Evolutionary conservation across 2,329 filamentous ascomycete species (phyloP), one percentile per base, ranked within the genome.

Genomic region (Cladosporium sp.): DNA sequence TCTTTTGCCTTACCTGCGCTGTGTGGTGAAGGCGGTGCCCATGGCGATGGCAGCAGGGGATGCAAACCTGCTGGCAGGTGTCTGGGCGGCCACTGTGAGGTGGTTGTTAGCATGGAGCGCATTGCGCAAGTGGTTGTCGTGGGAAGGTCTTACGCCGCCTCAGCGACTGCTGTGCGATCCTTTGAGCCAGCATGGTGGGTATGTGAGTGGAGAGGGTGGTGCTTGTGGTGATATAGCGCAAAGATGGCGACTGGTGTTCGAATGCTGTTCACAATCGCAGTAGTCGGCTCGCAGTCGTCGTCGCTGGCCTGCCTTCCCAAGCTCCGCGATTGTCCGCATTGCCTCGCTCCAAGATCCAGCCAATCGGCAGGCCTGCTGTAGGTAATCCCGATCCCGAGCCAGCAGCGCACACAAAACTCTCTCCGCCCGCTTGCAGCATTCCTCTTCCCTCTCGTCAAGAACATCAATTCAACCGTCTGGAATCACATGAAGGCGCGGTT

Each of bases 61-160:
- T 36, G 74, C 72, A 62, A 77, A 70, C 65, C 75, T 72, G 68
- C 74, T 74, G 52, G 77, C 71, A 60, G 76, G 76, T 67, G 76
- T 75, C 66, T 70, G 68, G 63, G 73, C 77, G 70, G 76, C 72
- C 58, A 76, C 74, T 77, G 63, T 35, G 57, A 49, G 60, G 12
- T 51, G 39, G 45, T 67, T 57, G 45, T 67, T 57, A 66, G 65
- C 49, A 9, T 15, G 36, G 55, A 25, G 20, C 8, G 10, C 6
- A 24, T 12, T 2, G 22, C 24, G 37, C n/a, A 6, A 7, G 19
- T 17, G 15, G 40, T 13, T 9, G 37, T 25, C 47, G 48, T 28
- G n/a, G 50, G 36, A 4, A 4, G 32, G n/a, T 71, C 72, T 54
- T 71, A 75, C 74, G 61, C 62, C 72, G 68, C 64, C 73, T 72